A percentile compares a stretch with the other conserved stretches of the same genome.
These are phyloP conservation scores for Calonectria multiphialidica DNA, from an alignment of 2,329 filamentous ascomycete genomes.

Conservation along the genomic window DNA sequence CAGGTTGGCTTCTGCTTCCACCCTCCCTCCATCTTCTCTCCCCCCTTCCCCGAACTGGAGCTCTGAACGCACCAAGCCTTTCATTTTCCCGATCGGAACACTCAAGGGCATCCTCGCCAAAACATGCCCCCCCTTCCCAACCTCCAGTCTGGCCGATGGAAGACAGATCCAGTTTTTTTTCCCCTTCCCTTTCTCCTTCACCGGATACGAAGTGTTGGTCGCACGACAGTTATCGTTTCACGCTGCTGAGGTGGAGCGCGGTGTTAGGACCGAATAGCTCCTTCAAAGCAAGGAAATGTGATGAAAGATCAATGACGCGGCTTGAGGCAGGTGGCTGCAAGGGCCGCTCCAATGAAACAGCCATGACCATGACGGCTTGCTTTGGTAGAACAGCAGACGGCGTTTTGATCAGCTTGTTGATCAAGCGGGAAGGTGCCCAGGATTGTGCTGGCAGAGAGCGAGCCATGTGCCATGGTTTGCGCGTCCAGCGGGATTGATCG, in stretches of 20 bases:
- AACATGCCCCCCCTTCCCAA: neutral
- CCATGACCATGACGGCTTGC: neutral
- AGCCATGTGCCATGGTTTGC: neutral
- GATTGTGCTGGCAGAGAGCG: neutral
- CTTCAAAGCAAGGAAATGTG: neutral
- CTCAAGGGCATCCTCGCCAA: neutral
- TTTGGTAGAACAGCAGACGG: neutral
- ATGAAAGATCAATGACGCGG: neutral
- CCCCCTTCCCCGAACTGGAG: neutral
- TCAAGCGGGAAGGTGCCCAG: neutral
- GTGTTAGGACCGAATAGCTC: neutral
- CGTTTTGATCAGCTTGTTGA: neutral
- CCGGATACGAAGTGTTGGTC: neutral
- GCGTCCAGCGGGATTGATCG: neutral
- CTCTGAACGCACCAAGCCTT: neutral
- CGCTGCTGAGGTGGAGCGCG: neutral
- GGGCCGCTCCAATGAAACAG: neutral
- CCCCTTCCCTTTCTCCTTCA: neutral
- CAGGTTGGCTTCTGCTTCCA: neutral
- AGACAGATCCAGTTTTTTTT: neutral
- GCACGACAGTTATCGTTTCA: conserved; percentile 5
- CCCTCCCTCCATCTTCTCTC: neutral
- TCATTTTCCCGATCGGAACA: neutral
- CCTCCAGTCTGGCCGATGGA: neutral
- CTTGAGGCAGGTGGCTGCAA: neutral